Conservation (phyloP, 2,329 filamentous ascomycete species). For the Ophiostoma pallidulum region DNA sequence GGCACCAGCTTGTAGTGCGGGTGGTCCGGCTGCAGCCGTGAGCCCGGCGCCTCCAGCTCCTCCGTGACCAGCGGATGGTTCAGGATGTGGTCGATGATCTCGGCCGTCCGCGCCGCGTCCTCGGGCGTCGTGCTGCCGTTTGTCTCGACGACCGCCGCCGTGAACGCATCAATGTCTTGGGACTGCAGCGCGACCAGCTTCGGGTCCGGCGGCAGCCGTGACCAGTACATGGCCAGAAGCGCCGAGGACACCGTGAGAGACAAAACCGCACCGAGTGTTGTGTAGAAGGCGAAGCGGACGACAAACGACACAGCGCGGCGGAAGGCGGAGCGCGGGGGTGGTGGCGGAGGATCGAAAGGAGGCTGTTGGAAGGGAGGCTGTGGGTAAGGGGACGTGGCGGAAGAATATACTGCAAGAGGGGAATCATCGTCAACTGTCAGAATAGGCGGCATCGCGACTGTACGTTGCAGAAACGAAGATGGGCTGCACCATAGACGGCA, state of each 20-base stretch:
- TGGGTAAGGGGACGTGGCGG: slow-evolving; percentile 1
- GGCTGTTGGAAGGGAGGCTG: slow-evolving; percentile 17
- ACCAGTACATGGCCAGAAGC: too few species aligned
- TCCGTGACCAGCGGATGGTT: slow-evolving; percentile 61
- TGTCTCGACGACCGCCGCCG: not conserved
- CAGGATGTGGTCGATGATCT: slow-evolving; percentile 17
- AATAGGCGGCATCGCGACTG: not conserved
- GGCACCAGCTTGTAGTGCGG: slow-evolving; percentile 81
- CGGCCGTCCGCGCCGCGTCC: not conserved
- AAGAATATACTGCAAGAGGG: not conserved
- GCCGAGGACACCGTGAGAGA: too few species aligned
- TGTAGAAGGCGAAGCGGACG: slow-evolving; percentile 6
- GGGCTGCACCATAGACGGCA: too few species aligned
- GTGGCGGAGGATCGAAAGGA: not conserved
- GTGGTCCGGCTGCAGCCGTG: slow-evolving; percentile 57
- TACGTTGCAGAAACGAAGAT: not conserved
- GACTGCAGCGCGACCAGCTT: too few species aligned
- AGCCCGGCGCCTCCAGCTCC: slow-evolving; percentile 57
- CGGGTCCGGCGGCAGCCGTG: too few species aligned
- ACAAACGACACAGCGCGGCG: slow-evolving; percentile 2
- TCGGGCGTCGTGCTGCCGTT: not conserved
- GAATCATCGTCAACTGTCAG: too few species aligned
- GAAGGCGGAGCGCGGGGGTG: not conserved
- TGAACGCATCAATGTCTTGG: not conserved
- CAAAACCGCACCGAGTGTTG: not conserved